A percentile compares a stretch with the other conserved stretches of the same genome.
These are phyloP conservation scores for Phyllosticta ampelicida DNA, from an alignment of 2,329 filamentous ascomycete genomes.

Conservation along the genomic window DNA sequence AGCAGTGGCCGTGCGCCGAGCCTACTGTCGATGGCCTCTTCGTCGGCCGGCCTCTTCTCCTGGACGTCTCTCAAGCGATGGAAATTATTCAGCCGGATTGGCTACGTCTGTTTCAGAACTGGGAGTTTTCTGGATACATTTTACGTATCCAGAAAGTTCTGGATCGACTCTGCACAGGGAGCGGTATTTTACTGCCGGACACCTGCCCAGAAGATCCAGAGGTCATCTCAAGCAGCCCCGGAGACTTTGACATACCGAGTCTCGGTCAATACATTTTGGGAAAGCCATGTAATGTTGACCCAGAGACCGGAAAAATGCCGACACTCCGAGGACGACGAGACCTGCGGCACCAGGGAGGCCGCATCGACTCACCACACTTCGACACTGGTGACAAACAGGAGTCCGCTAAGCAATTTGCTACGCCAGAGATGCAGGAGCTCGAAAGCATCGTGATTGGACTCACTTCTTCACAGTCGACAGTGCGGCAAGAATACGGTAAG, in stretches of 20 bases:
- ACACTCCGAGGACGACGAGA: background rate
- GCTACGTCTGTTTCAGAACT: conserved; percentile 39
- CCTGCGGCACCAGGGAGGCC: background rate
- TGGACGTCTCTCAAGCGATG: conserved; percentile 32
- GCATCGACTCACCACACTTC: background rate
- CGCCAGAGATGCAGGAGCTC: background rate
- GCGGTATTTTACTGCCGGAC: background rate
- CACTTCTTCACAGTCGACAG: background rate
- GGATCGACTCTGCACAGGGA: conserved; percentile 8
- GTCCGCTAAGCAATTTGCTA: background rate
- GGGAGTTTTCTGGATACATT: conserved; percentile 36
- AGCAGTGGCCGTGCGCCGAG: conserved; percentile 28
- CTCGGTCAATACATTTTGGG: background rate
- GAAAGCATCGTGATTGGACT: background rate
- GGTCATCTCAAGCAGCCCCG: background rate
- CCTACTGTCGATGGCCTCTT: conserved; percentile 8
- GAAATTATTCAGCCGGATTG: conserved; percentile 36
- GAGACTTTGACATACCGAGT: background rate
- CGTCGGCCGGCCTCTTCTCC: conserved; percentile 7
- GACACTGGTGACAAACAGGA: background rate
- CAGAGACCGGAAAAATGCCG: background rate
- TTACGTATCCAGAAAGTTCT: conserved; percentile 34
- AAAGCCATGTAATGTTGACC: background rate
- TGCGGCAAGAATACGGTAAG: background rate
- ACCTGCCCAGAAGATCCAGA: background rate